Percentiles rank a stretch among this genome's conserved stretches.
Conservation (phyloP, 257 asterid species). For the Apocynum venetum region DNA sequence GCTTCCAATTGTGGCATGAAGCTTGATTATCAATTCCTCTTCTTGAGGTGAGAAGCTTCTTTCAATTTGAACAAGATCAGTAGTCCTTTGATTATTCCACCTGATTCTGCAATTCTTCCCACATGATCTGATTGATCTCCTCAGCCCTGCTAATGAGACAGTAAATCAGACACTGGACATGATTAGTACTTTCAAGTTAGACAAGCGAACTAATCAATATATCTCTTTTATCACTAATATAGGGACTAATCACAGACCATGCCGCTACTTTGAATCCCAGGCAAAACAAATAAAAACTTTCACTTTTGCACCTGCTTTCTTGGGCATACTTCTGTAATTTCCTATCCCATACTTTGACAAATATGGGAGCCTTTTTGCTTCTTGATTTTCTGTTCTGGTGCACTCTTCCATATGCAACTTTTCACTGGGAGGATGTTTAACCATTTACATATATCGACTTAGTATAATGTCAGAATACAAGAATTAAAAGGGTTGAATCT, state of each 20-base stretch:
- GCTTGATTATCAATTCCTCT: constrained; percentile 78
- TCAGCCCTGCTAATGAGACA: constrained; percentile 33
- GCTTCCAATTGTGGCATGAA: constrained; percentile 86
- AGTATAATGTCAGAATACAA: not conserved
- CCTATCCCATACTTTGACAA: constrained; percentile 42
- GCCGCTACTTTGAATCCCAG: not conserved
- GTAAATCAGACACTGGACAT: not conserved
- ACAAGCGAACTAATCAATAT: not conserved
- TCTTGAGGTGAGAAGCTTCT: constrained; percentile 72
- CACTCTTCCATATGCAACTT: constrained; percentile 32
- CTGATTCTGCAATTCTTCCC: constrained; percentile 50
- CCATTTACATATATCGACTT: constrained; percentile 29
- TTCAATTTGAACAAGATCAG: constrained; percentile 28
- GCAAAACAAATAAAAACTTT: not conserved
- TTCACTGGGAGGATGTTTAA: constrained; percentile 41
- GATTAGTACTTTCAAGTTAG: not conserved
- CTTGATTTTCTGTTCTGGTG: constrained; percentile 39
- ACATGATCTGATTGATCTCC: constrained; percentile 40
- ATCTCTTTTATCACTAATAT: not conserved
- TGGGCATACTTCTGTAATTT: constrained; percentile 42
- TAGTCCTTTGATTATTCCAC: constrained; percentile 32
- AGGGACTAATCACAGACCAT: too few species aligned
- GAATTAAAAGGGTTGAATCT: not conserved
- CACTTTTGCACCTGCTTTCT: constrained; percentile 44
- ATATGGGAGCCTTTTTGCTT: constrained; percentile 18